These are phyloP conservation scores for Suillus luteus DNA, from an alignment of 768 basidiomycete genomes.

Conservation along the genomic window DNA sequence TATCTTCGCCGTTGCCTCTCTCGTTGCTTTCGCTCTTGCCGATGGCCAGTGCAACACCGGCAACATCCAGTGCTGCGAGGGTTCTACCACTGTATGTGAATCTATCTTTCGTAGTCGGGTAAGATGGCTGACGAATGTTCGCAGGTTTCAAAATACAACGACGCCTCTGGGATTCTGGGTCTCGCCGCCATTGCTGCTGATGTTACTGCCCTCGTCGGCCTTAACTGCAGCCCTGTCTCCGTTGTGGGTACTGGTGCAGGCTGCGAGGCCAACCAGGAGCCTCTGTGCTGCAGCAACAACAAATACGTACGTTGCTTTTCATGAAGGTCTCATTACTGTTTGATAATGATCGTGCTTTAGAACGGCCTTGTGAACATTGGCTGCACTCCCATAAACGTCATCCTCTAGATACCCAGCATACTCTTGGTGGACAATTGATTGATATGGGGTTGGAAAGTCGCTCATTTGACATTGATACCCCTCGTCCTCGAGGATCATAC, in stretches of 20 bases:
- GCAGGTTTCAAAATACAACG: not conserved
- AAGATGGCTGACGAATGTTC: not conserved
- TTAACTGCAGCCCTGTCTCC: conserved; percentile 40
- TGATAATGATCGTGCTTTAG: conserved; percentile 17
- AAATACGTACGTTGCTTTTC: conserved; percentile 37
- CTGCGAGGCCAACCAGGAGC: conserved; percentile 22
- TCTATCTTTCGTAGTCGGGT: not conserved
- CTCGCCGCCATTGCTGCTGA: not conserved
- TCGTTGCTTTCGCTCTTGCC: too few relatives aligned
- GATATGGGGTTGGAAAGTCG: not conserved
- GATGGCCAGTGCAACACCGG: conserved; percentile 11
- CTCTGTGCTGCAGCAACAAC: conserved; percentile 51
- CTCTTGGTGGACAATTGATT: not conserved
- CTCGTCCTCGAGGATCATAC: not conserved
- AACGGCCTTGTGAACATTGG: conserved; percentile 40
- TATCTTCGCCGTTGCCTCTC: conserved; percentile 2
- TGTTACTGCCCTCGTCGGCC: conserved; percentile 26
- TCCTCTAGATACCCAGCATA: not conserved
- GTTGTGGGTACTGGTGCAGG: conserved; percentile 18
- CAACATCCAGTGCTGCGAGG: not conserved
- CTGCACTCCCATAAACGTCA: conserved; percentile 39
- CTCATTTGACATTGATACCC: not conserved
- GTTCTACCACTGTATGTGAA: not conserved
- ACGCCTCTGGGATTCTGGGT: not conserved
- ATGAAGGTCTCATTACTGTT: too few relatives aligned